These are phyloP conservation scores for Physcia stellaris DNA, from an alignment of 495 filamentous ascomycete genomes.

Conservation along the genomic window DNA sequence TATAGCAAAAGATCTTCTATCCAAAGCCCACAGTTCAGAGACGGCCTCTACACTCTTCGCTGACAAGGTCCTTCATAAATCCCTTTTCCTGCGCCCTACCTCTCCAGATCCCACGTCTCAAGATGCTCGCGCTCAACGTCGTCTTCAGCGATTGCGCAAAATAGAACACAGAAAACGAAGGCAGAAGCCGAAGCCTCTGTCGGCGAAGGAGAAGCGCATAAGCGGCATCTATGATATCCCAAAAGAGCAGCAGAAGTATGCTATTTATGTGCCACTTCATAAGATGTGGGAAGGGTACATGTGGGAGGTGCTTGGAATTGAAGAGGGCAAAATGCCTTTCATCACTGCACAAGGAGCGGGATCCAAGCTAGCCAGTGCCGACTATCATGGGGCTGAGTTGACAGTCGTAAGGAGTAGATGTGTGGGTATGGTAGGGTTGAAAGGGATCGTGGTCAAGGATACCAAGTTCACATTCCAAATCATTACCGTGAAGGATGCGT, in stretches of 20 bases:
- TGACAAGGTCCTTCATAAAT: slow-evolving; percentile 70
- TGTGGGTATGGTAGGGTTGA: slow-evolving; percentile 65
- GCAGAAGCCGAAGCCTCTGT: slow-evolving; percentile 62
- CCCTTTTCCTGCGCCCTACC: slow-evolving; percentile 64
- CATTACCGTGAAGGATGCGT: slow-evolving; percentile 46
- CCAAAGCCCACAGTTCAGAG: slow-evolving; percentile 58
- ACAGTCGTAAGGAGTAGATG: slow-evolving; percentile 74
- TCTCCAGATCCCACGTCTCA: slow-evolving; percentile 41
- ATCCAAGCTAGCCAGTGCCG: slow-evolving; percentile 62
- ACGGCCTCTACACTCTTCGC: slow-evolving; percentile 56
- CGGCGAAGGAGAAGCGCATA: slow-evolving; percentile 62
- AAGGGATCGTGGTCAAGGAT: slow-evolving; percentile 81
- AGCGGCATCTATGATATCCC: slow-evolving; percentile 64
- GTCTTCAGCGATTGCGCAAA: slow-evolving; percentile 40
- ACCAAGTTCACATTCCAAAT: slow-evolving; percentile 76
- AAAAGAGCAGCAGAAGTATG: slow-evolving; percentile 51
- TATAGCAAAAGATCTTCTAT: slow-evolving; percentile 55
- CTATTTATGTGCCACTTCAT: slow-evolving; percentile 62
- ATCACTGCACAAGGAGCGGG: slow-evolving; percentile 39
- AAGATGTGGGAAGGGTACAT: slow-evolving; percentile 74
- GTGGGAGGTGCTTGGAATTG: slow-evolving; percentile 49
- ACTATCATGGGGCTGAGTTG: slow-evolving; percentile 78
- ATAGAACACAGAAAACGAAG: slow-evolving; percentile 40
- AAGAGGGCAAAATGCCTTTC: slow-evolving; percentile 28
- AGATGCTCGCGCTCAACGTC: slow-evolving; percentile 53